phyloP scores from a whole-genome alignment of 176 grass and related monocot genomes.

The Oryza brachyantha region DNA sequence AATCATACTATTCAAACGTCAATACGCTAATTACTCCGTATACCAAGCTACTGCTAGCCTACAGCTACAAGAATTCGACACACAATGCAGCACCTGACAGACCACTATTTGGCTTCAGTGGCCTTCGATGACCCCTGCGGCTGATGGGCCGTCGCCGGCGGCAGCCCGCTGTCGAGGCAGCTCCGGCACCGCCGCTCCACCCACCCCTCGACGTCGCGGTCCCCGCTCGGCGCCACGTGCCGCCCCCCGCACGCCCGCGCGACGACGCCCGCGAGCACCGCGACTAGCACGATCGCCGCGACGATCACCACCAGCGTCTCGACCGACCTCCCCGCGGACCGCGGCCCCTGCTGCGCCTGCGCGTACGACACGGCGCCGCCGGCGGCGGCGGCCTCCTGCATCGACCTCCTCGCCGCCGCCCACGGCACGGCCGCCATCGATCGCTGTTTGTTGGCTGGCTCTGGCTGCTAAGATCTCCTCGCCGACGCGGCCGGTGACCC shows the following conservation, averaged over 20 bases:
- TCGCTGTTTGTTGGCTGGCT: background rate
- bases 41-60: background rate
- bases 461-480: background rate
- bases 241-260: slow-evolving; percentile 53
- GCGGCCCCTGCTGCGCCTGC: slow-evolving; percentile 28
- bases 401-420: slow-evolving; percentile 26
- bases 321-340: slow-evolving; percentile 48
- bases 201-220: slow-evolving; percentile 69
- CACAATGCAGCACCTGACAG: background rate
- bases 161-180: slow-evolving; percentile 79
- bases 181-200: slow-evolving; percentile 64
- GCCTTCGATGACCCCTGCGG: slow-evolving; percentile 35
- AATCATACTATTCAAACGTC: background rate
- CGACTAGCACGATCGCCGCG: slow-evolving; percentile 66
- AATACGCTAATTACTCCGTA: background rate
- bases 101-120: slow-evolving; percentile 39
- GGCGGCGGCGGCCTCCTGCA: slow-evolving; percentile 26
- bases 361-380: slow-evolving; percentile 23
- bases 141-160: background rate
- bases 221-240: slow-evolving; percentile 37
- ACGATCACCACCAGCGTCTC: slow-evolving; percentile 88
- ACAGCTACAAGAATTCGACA: background rate
- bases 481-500: background rate
- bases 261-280: slow-evolving; percentile 60
- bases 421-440: slow-evolving; percentile 7